Conservation (phyloP, 2,329 filamentous ascomycete species). For the Aciculosporium take region DNA sequence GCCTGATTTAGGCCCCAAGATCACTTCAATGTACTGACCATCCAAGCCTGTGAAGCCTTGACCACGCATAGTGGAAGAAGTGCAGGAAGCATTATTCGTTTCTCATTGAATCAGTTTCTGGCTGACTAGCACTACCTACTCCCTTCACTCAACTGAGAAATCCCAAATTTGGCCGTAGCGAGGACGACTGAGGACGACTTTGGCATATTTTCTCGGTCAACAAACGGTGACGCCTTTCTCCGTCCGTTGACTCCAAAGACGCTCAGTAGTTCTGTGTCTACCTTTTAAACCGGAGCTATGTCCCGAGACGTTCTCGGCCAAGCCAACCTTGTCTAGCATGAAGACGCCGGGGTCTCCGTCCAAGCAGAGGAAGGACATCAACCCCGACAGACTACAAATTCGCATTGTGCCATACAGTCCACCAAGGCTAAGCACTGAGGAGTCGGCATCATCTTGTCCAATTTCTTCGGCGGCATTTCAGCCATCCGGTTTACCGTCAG, state of each 20-base stretch:
- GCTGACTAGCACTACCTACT: background rate
- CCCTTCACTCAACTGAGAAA: background rate
- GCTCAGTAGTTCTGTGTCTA: background rate
- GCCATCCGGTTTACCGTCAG: background rate
- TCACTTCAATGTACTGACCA: background rate
- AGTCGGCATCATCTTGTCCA: constrained; percentile 13
- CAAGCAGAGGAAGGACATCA: background rate
- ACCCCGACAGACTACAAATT: constrained; percentile 18
- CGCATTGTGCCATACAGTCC: constrained; percentile 26
- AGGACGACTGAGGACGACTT: background rate
- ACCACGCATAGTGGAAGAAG: background rate
- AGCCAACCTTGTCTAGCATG: constrained; percentile 4
- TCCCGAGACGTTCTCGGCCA: background rate
- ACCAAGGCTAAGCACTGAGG: constrained; percentile 20
- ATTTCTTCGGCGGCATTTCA: constrained; percentile 12
- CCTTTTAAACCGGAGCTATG: constrained; percentile 2
- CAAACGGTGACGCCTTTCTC: background rate
- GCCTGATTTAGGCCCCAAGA: background rate
- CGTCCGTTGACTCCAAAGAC: background rate
- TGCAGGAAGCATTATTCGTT: background rate
- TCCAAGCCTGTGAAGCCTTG: background rate
- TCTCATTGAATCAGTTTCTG: background rate
- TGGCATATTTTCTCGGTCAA: background rate
- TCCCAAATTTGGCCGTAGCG: too few relatives aligned
- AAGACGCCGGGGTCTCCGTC: background rate